A percentile compares a stretch with the other conserved stretches of the same genome.
Evolutionary conservation across 139 green algal genomes (phyloP).

Genomic region (Desmodesmus armatus): DNA sequence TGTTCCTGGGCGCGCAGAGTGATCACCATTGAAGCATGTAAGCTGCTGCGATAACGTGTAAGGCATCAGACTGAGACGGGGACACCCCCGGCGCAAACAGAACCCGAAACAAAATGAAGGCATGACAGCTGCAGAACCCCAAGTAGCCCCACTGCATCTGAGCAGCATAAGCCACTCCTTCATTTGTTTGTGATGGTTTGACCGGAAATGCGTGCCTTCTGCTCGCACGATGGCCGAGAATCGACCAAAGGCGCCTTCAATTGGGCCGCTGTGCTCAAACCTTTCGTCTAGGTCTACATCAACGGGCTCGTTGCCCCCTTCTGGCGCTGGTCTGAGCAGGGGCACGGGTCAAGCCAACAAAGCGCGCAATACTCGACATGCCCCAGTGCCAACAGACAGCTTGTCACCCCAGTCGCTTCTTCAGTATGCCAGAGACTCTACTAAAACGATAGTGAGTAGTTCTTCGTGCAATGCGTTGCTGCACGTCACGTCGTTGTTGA

Average conservation of each 20-base stretch:
- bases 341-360: not conserved
- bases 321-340: not conserved
- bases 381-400: not conserved
- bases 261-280: not conserved
- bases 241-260: not conserved
- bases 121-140: too few species aligned
- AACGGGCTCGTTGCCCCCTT: not conserved
- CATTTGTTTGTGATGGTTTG: too few species aligned
- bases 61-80: not conserved
- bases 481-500: not conserved
- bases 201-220: not conserved
- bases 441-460: constrained; percentile 13
- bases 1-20: too few species aligned
- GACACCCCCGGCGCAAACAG: not conserved
- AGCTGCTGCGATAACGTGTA: too few species aligned
- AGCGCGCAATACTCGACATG: not conserved
- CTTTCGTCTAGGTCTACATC: not conserved
- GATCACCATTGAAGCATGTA: too few species aligned
- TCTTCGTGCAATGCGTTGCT: not conserved
- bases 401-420: not conserved
- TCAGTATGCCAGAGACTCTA: not conserved
- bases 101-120: too few species aligned
- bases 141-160: too few species aligned
- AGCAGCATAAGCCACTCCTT: too few species aligned
- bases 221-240: not conserved